Percentiles rank a stretch among this genome's conserved stretches.
phyloP scores from a whole-genome alignment of 2,329 filamentous ascomycete genomes.

The Penicillium sp. region DNA sequence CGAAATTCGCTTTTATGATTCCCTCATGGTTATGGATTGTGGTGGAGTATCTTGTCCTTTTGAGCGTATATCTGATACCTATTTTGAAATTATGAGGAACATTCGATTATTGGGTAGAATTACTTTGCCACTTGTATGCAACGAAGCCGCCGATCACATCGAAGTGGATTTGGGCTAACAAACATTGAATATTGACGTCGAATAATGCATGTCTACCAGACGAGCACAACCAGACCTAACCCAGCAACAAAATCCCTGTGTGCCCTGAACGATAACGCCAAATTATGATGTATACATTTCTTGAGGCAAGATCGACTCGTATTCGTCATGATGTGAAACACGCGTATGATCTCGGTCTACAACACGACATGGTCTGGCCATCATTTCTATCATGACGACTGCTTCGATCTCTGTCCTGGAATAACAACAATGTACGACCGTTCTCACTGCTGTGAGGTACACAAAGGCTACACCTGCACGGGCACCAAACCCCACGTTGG shows the following conservation, averaged over 20 bases:
- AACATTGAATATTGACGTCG: neutral
- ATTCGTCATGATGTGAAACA: neutral
- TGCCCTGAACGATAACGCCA: constrained; percentile 9
- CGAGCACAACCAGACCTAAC: neutral
- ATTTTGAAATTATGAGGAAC: neutral
- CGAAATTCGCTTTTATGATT: constrained; percentile 16
- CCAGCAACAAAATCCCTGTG: constrained; percentile 13
- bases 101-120: neutral
- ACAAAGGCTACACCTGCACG: constrained; percentile 1
- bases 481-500: constrained; percentile 6
- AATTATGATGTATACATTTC: constrained; percentile 1
- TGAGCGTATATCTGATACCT: constrained; percentile 1
- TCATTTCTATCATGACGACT: neutral
- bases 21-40: constrained; percentile 16
- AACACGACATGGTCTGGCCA: neutral
- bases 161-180: neutral
- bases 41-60: constrained; percentile 6
- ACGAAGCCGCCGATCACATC: neutral
- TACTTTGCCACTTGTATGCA: neutral
- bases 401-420: neutral
- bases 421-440: constrained; percentile 5
- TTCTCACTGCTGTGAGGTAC: constrained; percentile 8
- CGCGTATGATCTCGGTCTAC: neutral
- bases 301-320: neutral
- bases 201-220: constrained; percentile 3